These are phyloP conservation scores for Salix brachista DNA, from an alignment of 345 rosid genomes.

Conservation along the genomic window DNA sequence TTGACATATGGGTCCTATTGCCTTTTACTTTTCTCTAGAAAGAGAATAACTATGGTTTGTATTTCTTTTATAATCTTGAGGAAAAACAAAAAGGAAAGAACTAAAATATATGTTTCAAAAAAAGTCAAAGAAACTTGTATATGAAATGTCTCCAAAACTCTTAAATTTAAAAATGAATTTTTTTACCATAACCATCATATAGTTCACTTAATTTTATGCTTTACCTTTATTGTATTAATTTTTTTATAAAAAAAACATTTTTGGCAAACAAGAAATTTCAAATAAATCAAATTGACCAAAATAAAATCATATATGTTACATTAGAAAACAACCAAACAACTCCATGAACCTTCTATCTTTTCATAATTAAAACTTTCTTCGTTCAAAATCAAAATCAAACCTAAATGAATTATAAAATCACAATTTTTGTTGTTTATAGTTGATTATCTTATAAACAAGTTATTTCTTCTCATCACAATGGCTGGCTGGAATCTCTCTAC, in stretches of 20 bases:
- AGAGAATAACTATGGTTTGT: too few species aligned
- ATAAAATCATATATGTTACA: not conserved
- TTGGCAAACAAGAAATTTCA: not conserved
- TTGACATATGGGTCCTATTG: fast-evolving
- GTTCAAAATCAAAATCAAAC: not conserved
- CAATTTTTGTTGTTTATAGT: not conserved
- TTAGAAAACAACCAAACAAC: not conserved
- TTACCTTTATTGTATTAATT: not conserved
- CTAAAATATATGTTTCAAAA: too few species aligned
- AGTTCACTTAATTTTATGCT: not conserved
- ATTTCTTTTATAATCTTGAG: too few species aligned
- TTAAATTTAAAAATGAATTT: too few species aligned
- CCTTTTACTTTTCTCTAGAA: fast-evolving
- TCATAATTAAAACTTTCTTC: not conserved
- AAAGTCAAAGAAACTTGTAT: too few species aligned
- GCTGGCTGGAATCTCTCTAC: not conserved
- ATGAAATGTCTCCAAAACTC: too few species aligned
- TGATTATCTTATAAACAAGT: not conserved
- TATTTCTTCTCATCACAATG: not conserved
- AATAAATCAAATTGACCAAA: not conserved
- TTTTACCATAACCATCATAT: not conserved
- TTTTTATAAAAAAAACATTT: not conserved
- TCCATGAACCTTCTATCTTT: not conserved
- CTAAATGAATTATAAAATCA: not conserved
- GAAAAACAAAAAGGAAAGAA: too few species aligned